These are phyloP conservation scores for Chytriomyces confervae DNA, from an alignment of 192 early-diverging fungal species.

Conservation along the genomic window DNA sequence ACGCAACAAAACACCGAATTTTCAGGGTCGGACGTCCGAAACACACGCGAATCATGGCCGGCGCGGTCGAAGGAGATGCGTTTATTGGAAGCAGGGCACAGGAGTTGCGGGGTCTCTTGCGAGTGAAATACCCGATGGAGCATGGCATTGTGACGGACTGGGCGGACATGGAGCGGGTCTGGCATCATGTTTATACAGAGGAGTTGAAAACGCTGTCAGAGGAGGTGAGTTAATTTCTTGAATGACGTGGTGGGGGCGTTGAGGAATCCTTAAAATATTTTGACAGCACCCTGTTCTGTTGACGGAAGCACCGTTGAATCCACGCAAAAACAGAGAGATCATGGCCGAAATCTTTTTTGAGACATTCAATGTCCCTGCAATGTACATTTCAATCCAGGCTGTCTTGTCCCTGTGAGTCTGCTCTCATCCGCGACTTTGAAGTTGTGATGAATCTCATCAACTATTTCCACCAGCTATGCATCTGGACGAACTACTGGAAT, in stretches of 20 bases:
- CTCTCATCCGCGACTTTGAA: not conserved
- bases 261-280: not conserved
- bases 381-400: slow-evolving; percentile 97
- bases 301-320: slow-evolving; percentile 97
- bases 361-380: slow-evolving; percentile 97
- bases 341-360: slow-evolving; percentile 98
- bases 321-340: slow-evolving; percentile 87
- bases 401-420: slow-evolving; percentile 84
- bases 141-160: slow-evolving; percentile 97
- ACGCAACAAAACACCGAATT: not conserved
- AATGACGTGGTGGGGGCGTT: not conserved
- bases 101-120: slow-evolving; percentile 92
- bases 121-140: slow-evolving; percentile 94
- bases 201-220: slow-evolving; percentile 95
- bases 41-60: slow-evolving; percentile 95
- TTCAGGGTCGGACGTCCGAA: slow-evolving; percentile 92
- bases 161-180: slow-evolving; percentile 99
- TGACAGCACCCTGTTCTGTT: slow-evolving; percentile 92
- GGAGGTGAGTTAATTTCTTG: slow-evolving; percentile 68
- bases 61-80: slow-evolving; percentile 93
- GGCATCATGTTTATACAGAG: slow-evolving; percentile 96
- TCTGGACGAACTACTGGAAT: slow-evolving; percentile 98
- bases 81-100: slow-evolving; percentile 97
- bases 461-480: slow-evolving; percentile 69
- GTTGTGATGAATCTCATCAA: not conserved